phyloP scores from a whole-genome alignment of 2,329 filamentous ascomycete genomes.

The Ceratocystis diversiconidia region DNA sequence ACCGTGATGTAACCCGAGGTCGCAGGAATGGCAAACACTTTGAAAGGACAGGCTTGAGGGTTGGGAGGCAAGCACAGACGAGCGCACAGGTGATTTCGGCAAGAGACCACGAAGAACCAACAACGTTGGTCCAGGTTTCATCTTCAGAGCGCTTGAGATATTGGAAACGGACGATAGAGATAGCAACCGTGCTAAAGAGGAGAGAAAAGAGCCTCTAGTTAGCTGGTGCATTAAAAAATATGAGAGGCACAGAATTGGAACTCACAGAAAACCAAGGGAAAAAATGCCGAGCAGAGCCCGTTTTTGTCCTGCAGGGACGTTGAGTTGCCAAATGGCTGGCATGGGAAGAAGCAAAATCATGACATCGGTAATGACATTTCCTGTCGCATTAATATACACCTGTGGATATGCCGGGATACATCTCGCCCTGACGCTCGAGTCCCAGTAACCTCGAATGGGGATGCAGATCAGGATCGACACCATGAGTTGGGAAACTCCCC shows the following conservation, averaged over 20 bases:
- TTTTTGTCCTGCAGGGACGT: conserved; percentile 21
- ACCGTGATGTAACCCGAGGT: not conserved
- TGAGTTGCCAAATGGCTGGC: conserved; percentile 22
- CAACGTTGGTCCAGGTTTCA: conserved; percentile 21
- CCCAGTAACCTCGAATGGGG: conserved; percentile 23
- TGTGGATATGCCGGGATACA: conserved; percentile 21
- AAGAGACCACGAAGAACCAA: conserved; percentile 21
- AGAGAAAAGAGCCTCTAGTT: conserved; percentile 1
- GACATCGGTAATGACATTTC: conserved; percentile 23
- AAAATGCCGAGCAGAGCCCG: conserved; percentile 23
- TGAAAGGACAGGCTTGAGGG: conserved; percentile 21
- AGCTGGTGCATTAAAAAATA: not conserved
- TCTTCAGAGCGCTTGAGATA: conserved; percentile 19
- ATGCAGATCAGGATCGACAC: conserved; percentile 22
- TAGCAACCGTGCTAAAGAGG: conserved; percentile 19
- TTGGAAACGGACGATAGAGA: conserved; percentile 21
- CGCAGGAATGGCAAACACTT: conserved; percentile 21
- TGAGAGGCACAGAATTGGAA: not conserved
- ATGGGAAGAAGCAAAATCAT: conserved; percentile 22
- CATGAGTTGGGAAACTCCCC: conserved; percentile 23
- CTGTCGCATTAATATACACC: conserved; percentile 22
- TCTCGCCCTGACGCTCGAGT: conserved; percentile 19
- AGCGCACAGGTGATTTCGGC: conserved; percentile 21
- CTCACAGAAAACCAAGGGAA: conserved; percentile 23
- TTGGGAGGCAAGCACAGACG: conserved; percentile 21